phyloP scores from a whole-genome alignment of 768 basidiomycete genomes.

The Podaxis carcinomalis region DNA sequence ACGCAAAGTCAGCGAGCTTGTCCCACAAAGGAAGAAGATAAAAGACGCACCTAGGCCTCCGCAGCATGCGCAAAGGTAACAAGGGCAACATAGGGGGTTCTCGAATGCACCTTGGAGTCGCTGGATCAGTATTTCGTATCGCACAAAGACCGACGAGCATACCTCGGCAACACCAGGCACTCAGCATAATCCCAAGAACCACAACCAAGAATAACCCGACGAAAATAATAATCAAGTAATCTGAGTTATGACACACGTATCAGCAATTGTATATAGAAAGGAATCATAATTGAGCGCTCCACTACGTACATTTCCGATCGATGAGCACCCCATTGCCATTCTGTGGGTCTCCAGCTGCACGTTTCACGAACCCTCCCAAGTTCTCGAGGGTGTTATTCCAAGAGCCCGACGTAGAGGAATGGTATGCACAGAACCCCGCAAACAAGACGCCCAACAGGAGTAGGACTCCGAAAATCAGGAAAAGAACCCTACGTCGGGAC shows the following conservation, averaged over 20 bases:
- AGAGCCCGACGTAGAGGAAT: background rate
- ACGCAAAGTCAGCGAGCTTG: background rate
- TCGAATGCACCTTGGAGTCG: conserved; percentile 41
- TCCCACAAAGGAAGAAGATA: background rate
- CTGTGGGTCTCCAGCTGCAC: background rate
- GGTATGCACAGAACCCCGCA: background rate
- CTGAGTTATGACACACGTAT: conserved; percentile 24
- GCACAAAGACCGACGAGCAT: conserved; percentile 12
- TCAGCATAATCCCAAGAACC: conserved; percentile 51
- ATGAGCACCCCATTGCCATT: background rate
- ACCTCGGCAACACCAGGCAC: conserved; percentile 66
- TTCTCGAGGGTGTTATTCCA: background rate
- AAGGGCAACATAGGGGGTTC: conserved; percentile 66
- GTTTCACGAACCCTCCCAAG: conserved; percentile 3
- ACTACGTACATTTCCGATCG: conserved; percentile 3
- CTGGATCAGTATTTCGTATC: background rate
- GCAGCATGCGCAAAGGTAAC: conserved; percentile 70
- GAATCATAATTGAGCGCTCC: background rate
- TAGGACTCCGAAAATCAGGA: background rate
- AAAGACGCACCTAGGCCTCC: conserved; percentile 52
- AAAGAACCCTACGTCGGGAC: background rate
- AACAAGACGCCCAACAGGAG: background rate
- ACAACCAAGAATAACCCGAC: conserved; percentile 57
- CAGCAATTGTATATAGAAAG: background rate
- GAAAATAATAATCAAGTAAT: conserved; percentile 62